Evolutionary conservation across 2,329 filamentous ascomycete species (phyloP), one percentile per base, ranked within the genome.

Genomic region (Paraphoma sp.): DNA sequence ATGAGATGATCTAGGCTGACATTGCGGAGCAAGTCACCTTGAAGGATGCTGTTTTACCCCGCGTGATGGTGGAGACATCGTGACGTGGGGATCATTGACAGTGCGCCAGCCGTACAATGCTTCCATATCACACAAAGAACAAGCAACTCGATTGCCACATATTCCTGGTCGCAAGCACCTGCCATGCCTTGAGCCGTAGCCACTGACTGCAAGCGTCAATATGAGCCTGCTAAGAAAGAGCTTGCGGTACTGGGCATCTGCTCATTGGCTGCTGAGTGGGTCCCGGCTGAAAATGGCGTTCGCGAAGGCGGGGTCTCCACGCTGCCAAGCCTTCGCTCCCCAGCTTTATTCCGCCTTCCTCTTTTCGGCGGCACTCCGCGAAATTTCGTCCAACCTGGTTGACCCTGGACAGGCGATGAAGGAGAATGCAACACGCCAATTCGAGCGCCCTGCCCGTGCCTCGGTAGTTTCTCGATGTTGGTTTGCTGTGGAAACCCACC

Each of bases 231-330:
- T 41, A 23, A 18, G 42, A 29, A 48, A 40, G 23, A 55, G 38
- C 44, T 59, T 46, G 53, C 54, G 50, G 45, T 49, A 28, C 33
- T 41, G 28, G 43, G n/a, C 31, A 38, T 47, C 36, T 53, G 38
- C 56, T 54, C 38, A 58, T 62, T 65, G 66, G 62, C 53, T 56
- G 42, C 51, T 28, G n/a, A 16, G 64, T 64, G 62, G 57, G 50
- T 49, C 57, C 45, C 33, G 54, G 51, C 46, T 41, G 44, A 49
- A 42, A 50, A 54, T 59, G 59, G 57, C 51, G 51, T 48, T 56
- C 12, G 43, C 53, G 51, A 44, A 64, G 63, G 67, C 67, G 68
- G 68, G 69, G 64, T 65, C 69, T 61, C 69, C 69, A 72, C 60
- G 58, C 28, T 50, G 65, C 68, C 65, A 69, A 72, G 67, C 18